A percentile compares a stretch with the other conserved stretches of the same genome.
Conservation (phyloP, 1,139 yeast species). For the Casaregolazyma suthepensis region DNA sequence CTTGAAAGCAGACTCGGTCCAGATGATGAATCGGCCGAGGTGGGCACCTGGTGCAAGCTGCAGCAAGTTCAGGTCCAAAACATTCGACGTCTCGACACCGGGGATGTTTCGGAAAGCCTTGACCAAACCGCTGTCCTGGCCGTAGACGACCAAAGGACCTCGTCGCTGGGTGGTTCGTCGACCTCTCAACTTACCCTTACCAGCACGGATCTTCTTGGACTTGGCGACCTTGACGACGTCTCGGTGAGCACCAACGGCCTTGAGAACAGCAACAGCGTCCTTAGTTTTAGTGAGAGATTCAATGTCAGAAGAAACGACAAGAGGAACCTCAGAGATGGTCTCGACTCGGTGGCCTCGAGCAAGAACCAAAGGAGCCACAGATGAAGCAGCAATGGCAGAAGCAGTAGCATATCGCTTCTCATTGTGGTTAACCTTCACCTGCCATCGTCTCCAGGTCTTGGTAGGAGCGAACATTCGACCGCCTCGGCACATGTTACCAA, state of each 20-base stretch:
- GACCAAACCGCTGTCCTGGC: conserved; percentile 94
- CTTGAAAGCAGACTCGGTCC: conserved; percentile 99
- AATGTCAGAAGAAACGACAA: conserved; percentile 90
- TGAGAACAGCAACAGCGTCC: conserved; percentile 97
- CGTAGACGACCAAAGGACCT: conserved; percentile 99
- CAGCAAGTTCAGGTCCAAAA: conserved; percentile 87
- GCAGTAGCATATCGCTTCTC: conserved; percentile 99
- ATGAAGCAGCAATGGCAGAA: conserved; percentile 99
- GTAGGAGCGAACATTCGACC: conserved; percentile 99
- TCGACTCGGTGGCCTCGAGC: conserved; percentile 99
- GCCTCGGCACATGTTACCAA: conserved; percentile 99
- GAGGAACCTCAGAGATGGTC: conserved; percentile 97
- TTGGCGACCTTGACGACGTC: conserved; percentile 97
- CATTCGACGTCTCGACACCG: conserved; percentile 98
- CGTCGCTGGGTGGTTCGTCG: conserved; percentile 99
- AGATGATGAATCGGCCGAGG: conserved; percentile 98
- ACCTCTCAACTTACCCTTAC: conserved; percentile 99
- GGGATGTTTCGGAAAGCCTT: conserved; percentile 99
- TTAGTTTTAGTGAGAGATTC: conserved; percentile 95
- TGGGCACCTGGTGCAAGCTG: conserved; percentile 99
- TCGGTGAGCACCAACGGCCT: conserved; percentile 98
- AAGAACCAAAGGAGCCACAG: conserved; percentile 95
- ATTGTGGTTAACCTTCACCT: conserved; percentile 99
- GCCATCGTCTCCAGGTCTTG: conserved; percentile 99
- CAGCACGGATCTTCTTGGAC: conserved; percentile 99